A percentile compares a stretch with the other conserved stretches of the same genome.
These are phyloP conservation scores for Fusarium lateritium DNA, from an alignment of 2,329 filamentous ascomycete species.

Conservation along the genomic window DNA sequence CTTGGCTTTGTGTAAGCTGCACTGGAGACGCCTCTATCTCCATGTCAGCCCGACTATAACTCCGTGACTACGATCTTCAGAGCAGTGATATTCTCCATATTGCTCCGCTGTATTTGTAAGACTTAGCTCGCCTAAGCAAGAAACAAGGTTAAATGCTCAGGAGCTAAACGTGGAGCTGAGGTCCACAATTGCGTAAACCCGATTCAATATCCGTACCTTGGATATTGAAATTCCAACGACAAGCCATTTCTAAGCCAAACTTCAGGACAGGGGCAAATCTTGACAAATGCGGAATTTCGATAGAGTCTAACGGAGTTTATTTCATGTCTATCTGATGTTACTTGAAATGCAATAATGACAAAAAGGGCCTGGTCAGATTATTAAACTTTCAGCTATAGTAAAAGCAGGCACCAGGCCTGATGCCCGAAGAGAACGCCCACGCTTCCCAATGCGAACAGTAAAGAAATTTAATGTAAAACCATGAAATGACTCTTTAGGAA, in stretches of 20 bases:
- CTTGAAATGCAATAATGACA: background rate
- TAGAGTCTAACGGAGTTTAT: conserved; percentile 9
- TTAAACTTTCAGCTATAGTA: conserved; percentile 35
- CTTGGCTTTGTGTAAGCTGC: conserved; percentile 1
- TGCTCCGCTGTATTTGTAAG: background rate
- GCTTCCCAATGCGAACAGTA: conserved; percentile 41
- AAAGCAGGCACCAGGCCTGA: conserved; percentile 21
- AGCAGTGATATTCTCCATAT: background rate
- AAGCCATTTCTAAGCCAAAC: background rate
- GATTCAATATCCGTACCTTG: background rate
- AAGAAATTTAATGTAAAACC: background rate
- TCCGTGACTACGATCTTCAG: conserved; percentile 5
- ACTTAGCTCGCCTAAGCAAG: background rate
- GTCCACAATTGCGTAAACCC: background rate
- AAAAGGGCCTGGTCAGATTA: conserved; percentile 12
- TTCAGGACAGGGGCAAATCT: background rate
- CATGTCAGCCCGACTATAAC: conserved; percentile 23
- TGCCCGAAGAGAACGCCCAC: conserved; percentile 34
- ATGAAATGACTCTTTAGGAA: background rate
- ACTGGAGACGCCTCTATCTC: conserved; percentile 4
- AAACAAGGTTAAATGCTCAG: background rate
- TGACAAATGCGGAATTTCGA: conserved; percentile 8
- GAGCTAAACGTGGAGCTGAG: background rate
- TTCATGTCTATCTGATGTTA: background rate
- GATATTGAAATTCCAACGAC: conserved; percentile 11